A percentile compares a stretch with the other conserved stretches of the same genome.
Conservation (phyloP, 148 eudicot genomes). For the Fallopia convolvulus region DNA sequence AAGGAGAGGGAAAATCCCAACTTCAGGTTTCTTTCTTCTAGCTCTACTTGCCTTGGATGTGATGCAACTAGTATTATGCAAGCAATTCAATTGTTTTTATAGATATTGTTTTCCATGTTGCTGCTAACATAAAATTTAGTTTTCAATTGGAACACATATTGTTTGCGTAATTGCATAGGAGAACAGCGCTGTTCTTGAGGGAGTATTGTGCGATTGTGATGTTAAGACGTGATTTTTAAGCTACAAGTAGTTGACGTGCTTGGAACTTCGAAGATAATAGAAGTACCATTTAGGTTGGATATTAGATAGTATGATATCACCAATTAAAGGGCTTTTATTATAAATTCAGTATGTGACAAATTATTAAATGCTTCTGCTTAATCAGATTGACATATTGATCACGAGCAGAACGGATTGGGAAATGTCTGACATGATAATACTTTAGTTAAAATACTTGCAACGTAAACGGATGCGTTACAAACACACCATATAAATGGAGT, state of each 20-base stretch:
- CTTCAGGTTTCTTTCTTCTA: slow-evolving; percentile 37
- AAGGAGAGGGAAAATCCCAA: slow-evolving; percentile 57
- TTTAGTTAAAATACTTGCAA: background rate
- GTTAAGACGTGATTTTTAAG: too few relatives aligned
- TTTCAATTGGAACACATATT: background rate
- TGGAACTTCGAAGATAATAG: too few relatives aligned
- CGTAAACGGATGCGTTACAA: background rate
- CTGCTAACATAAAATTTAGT: background rate
- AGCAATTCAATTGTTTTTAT: background rate
- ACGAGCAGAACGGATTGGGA: background rate
- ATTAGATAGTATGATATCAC: too few relatives aligned
- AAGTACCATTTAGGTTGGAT: background rate
- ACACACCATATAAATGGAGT: background rate
- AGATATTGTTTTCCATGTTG: background rate
- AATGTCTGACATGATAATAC: background rate
- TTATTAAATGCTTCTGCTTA: background rate
- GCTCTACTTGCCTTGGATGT: background rate
- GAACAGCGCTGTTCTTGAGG: background rate
- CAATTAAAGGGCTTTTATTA: background rate
- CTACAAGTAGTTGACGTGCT: too few relatives aligned
- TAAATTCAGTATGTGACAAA: background rate
- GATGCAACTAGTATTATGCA: background rate
- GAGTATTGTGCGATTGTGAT: too few relatives aligned
- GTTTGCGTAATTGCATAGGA: background rate
- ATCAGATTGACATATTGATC: background rate